Base-by-base conservation (phyloP, 805 yeast species). In the Nakazawaea ishiwadae region DNA sequence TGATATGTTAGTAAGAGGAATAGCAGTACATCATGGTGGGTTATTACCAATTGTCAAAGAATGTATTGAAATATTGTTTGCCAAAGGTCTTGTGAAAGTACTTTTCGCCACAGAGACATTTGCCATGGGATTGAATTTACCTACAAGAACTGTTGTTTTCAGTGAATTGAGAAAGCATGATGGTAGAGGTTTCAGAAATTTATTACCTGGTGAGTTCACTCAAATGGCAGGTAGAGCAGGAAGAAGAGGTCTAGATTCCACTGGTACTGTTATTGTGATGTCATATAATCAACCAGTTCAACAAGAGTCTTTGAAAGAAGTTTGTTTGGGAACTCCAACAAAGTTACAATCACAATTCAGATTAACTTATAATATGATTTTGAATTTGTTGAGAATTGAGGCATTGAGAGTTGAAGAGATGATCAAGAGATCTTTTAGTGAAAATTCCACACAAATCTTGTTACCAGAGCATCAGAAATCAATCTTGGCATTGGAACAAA, bases 211-310 rank as follows among this genome's bases (percentile, higher is more conserved):
- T 41, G 99, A 93, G 59, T 93, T 91, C 58, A 93, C 98, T 0
- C 99, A 91, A 63, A 93, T 93, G 99, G 90, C 97, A 0, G 99
- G 99, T 34, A 77, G 99, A 62, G 99, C 99, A 0, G 99, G 99
- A 46, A 80, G 99, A 65, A 80, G 99, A 69, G 99, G 99, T 27
- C 66, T 93, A 49, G 99, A 93, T 66, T 66, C 79, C 16, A 87
- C 85, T 0, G 99, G 99, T 56, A 91, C 97, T 0, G 99, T 93
- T 10, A 88, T 93, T 47, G 79, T 90, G 5, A 88, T 93, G 95
- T 72, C 95, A 2, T 85, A 82, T 53, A 79, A 75, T 37, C 75
- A 76, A 19, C 87, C 93, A 0, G 52, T 82, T 15, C 68, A 69
- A 4, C 68, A 68, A 15, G 56, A 69, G 1, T 75, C 78, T 12